These are phyloP conservation scores for Ochetophila trinervis DNA, from an alignment of 306 rosid genomes.

Conservation along the genomic window DNA sequence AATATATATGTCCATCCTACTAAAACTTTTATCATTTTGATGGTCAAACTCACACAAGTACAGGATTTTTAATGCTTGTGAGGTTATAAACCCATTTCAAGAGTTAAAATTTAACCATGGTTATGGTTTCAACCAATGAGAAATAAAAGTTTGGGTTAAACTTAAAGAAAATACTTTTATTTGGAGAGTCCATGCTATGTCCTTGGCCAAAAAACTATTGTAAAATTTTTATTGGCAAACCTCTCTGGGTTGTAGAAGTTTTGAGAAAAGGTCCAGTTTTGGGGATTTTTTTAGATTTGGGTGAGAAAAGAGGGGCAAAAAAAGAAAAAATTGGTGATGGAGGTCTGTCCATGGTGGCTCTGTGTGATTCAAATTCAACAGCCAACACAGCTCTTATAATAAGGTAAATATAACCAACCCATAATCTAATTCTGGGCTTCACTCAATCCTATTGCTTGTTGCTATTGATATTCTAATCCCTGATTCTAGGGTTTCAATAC, in stretches of 20 bases:
- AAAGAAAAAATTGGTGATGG: conserved; percentile 23
- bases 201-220: neutral
- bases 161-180: conserved; percentile 8
- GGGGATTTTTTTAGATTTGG: conserved; percentile 29
- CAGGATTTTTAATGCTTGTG: too few relatives aligned
- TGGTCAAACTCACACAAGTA: too few relatives aligned
- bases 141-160: neutral
- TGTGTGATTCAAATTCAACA: conserved; percentile 28
- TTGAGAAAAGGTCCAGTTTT: conserved; percentile 21
- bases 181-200: conserved; percentile 9
- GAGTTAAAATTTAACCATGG: conserved; percentile 23
- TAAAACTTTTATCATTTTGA: too few relatives aligned
- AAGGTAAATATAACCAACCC: conserved; percentile 15
- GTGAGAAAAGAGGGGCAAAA: conserved; percentile 20
- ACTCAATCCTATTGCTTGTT: neutral
- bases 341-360: conserved; percentile 32
- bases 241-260: conserved; percentile 12
- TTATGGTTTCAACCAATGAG: conserved; percentile 12
- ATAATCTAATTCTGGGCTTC: conserved; percentile 8
- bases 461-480: conserved; percentile 1
- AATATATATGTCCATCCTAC: too few relatives aligned
- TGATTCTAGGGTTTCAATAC: conserved; percentile 18
- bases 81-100: neutral
- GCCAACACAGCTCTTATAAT: conserved; percentile 6
- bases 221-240: conserved; percentile 2